These are phyloP conservation scores for Fraxinus velutina DNA, from an alignment of 305 asterid genomes.

Conservation along the genomic window DNA sequence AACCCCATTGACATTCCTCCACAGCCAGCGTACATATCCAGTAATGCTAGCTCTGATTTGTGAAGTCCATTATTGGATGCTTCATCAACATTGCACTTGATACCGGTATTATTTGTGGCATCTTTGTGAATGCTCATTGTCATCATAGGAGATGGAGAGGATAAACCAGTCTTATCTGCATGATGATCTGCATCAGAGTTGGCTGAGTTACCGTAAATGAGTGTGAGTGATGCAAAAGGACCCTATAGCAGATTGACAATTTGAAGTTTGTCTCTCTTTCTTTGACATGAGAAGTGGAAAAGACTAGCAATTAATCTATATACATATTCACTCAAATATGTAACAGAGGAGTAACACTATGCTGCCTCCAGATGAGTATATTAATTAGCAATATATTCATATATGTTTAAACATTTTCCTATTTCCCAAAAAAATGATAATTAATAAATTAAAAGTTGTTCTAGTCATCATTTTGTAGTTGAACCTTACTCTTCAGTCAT, in stretches of 20 bases:
- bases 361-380: not conserved
- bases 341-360: not conserved
- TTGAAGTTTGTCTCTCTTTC: not conserved
- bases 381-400: not conserved
- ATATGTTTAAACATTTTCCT: not conserved
- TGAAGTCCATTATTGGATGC: constrained; percentile 7
- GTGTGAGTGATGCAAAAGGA: not conserved
- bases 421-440: not conserved
- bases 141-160: constrained; percentile 23
- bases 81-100: constrained; percentile 22
- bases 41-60: constrained; percentile 48
- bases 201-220: not conserved
- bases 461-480: not conserved
- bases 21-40: constrained; percentile 82
- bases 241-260: constrained; percentile 11
- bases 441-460: not conserved
- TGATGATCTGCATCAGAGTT: constrained; percentile 17
- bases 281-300: constrained; percentile 1
- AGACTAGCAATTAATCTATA: not conserved
- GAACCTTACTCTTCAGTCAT: not conserved
- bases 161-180: constrained; percentile 30
- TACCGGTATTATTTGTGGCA: constrained; percentile 18
- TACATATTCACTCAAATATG: not conserved
- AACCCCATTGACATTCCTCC: constrained; percentile 92
- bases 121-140: constrained; percentile 15